Evolutionary conservation across 2,329 filamentous ascomycete species (phyloP).

Genomic region (Leptographium procerum): DNA sequence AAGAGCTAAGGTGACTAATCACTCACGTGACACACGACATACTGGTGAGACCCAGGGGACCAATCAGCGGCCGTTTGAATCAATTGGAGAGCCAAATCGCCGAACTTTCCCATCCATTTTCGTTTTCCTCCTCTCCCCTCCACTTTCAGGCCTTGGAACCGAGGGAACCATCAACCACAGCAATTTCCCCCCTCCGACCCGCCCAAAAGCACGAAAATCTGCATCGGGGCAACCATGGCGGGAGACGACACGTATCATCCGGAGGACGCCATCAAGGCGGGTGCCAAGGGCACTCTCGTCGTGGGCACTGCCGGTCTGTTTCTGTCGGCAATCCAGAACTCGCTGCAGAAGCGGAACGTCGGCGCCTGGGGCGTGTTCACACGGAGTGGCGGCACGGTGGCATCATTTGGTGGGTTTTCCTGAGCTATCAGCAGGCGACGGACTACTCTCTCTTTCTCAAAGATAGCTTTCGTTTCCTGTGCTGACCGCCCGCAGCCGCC

Average conservation of each 20-base stretch:
- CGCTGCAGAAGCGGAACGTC: constrained; percentile 70
- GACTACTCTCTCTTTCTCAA: not conserved
- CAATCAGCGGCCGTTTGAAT: constrained; percentile 11
- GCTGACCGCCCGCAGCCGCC: constrained; percentile 39
- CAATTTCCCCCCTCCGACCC: not conserved
- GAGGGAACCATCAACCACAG: not conserved
- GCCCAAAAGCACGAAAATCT: constrained; percentile 4
- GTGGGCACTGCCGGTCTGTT: constrained; percentile 48
- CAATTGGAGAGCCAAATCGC: constrained; percentile 10
- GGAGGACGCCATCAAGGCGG: constrained; percentile 45
- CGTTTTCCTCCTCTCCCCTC: constrained; percentile 1
- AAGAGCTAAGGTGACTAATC: constrained; percentile 3
- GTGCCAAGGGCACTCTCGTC: constrained; percentile 42
- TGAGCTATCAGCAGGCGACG: too few species aligned
- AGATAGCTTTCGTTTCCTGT: not conserved
- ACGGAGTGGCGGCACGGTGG: constrained; percentile 60
- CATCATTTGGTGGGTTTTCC: constrained; percentile 46
- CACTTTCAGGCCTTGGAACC: not conserved
- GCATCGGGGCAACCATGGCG: constrained; percentile 17
- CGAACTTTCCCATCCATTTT: constrained; percentile 10
- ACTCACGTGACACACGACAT: constrained; percentile 4
- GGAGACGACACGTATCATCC: constrained; percentile 22
- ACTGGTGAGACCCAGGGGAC: not conserved
- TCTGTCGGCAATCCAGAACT: constrained; percentile 59
- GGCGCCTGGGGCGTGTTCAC: constrained; percentile 73